phyloP scores from a whole-genome alignment of 352 stramenopile genomes.

The Salisapilia sapeloensis region DNA sequence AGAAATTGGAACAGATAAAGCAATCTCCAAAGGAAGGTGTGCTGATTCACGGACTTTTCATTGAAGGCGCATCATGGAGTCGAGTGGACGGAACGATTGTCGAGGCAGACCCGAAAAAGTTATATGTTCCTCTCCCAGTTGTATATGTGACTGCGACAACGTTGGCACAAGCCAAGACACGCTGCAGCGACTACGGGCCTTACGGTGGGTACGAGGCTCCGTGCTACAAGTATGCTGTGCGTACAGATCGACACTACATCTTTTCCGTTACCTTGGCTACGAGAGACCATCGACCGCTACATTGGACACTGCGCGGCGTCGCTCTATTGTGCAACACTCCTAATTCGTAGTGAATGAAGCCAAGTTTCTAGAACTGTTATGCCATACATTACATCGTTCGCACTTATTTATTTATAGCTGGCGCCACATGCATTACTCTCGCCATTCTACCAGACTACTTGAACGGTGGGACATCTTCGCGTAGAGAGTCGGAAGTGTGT shows the following conservation, averaged over 20 bases:
- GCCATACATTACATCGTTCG: too few relatives aligned
- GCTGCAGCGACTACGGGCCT: slow-evolving; percentile 48
- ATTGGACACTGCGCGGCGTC: slow-evolving; percentile 63
- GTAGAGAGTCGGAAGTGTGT: too few relatives aligned
- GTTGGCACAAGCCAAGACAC: slow-evolving; percentile 57
- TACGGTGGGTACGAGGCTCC: slow-evolving; percentile 65
- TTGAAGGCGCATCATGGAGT: slow-evolving; percentile 65
- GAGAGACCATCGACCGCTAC: slow-evolving; percentile 47
- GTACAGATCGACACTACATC: slow-evolving; percentile 64
- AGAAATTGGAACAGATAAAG: slow-evolving; percentile 61
- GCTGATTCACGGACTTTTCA: slow-evolving; percentile 47
- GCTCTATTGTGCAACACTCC: slow-evolving; percentile 57
- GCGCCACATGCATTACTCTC: too few relatives aligned
- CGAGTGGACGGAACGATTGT: slow-evolving; percentile 48
- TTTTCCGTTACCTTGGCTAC: slow-evolving; percentile 59
- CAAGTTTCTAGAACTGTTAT: too few relatives aligned
- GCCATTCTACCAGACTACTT: too few relatives aligned
- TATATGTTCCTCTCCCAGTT: slow-evolving; percentile 53
- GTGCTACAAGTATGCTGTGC: slow-evolving; percentile 59
- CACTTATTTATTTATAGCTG: too few relatives aligned
- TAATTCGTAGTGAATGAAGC: slow-evolving; percentile 3
- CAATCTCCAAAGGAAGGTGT: slow-evolving; percentile 52
- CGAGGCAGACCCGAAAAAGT: slow-evolving; percentile 56
- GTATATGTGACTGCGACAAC: slow-evolving; percentile 66
- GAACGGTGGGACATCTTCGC: too few relatives aligned